Base-by-base conservation (phyloP, 2,329 filamentous ascomycete genomes). In the Penicillium olsonii region DNA sequence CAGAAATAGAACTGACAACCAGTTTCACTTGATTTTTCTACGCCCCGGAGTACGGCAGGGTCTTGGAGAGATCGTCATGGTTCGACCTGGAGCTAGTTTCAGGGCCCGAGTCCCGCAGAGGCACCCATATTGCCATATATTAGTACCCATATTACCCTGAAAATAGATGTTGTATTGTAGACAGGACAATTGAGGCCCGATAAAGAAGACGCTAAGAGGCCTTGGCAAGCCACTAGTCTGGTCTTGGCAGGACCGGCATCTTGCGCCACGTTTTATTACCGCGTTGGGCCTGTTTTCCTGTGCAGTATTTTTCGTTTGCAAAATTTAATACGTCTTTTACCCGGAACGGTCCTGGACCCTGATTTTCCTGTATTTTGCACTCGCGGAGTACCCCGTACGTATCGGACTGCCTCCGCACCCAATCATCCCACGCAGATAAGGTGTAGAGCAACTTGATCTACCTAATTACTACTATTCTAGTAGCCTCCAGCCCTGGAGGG, bases 1-100 rank as follows among this genome's bases (percentile, higher is more conserved):
- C 20, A 44, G 10, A 48, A 48, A 48, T 48, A 38, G 46, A 45
- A 48, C 5, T 37, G 12, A 33, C 24, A 37, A n/a, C 15, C 1
- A 8, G 11, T 18, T 38, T 24, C 50, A 40, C 45, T 48, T 46
- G 40, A 46, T 43, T 37, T 38, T 46, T 29, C 37, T 37, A 5
- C 22, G 22, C 33, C 33, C 44, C 45, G 4, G 22, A 44, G 33
- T 22, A 31, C 34, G 43, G 31, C 20, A 48, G 38, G 29, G 29
- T 37, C 22, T 17, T 18, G 18, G 12, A 17, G 29, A 31, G 33
- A 45, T 27, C 46, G n/a, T 24, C 34, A 19, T 29, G 46, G 46
- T 20, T 44, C 31, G 12, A 14, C 6, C 15, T n/a, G n/a, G 20
- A 48, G 40, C 46, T 48, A 48, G 46, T 45, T 22, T 48, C 46